Evolutionary conservation across 768 basidiomycete genomes (phyloP).

Genomic region (Auricularia heimuer): DNA sequence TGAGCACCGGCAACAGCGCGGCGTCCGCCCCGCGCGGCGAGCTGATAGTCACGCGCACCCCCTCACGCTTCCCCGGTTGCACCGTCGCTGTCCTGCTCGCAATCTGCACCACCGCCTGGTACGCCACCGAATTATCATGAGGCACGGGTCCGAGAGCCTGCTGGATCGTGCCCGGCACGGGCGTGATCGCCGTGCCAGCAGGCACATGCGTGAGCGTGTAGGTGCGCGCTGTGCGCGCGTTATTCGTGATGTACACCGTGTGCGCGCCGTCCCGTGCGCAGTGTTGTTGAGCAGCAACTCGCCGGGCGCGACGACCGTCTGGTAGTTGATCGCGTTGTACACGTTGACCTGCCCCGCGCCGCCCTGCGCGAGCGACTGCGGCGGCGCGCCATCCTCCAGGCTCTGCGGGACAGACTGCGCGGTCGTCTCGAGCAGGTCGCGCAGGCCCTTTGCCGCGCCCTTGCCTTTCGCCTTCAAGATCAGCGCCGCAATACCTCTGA

Average conservation of each 20-base stretch:
- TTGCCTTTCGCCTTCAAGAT: slow-evolving; percentile 12
- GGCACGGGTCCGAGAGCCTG: not conserved
- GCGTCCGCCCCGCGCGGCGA: slow-evolving; percentile 2
- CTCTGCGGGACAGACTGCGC: slow-evolving; percentile 2
- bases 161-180: slow-evolving; percentile 10
- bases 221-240: not conserved
- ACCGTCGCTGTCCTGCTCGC: slow-evolving; percentile 12
- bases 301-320: slow-evolving; percentile 21
- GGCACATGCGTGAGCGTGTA: slow-evolving; percentile 20
- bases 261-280: slow-evolving; percentile 14
- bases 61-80: slow-evolving; percentile 10
- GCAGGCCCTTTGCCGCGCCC: not conserved
- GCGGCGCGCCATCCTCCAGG: slow-evolving; percentile 2
- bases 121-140: slow-evolving; percentile 3
- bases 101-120: slow-evolving; percentile 7
- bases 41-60: not conserved
- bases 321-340: slow-evolving; percentile 24
- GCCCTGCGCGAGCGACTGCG: slow-evolving; percentile 11
- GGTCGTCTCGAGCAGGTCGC: slow-evolving; percentile 12
- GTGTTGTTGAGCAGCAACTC: slow-evolving; percentile 32
- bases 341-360: slow-evolving; percentile 20
- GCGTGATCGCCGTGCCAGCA: slow-evolving; percentile 21
- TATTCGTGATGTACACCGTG: slow-evolving; percentile 3
- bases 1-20: not conserved
- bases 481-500: slow-evolving; percentile 11